A percentile compares a stretch with the other conserved stretches of the same genome.
These are phyloP conservation scores for Akanthomyces uredinophilus DNA, from an alignment of 2,329 filamentous ascomycete species.

Conservation along the genomic window DNA sequence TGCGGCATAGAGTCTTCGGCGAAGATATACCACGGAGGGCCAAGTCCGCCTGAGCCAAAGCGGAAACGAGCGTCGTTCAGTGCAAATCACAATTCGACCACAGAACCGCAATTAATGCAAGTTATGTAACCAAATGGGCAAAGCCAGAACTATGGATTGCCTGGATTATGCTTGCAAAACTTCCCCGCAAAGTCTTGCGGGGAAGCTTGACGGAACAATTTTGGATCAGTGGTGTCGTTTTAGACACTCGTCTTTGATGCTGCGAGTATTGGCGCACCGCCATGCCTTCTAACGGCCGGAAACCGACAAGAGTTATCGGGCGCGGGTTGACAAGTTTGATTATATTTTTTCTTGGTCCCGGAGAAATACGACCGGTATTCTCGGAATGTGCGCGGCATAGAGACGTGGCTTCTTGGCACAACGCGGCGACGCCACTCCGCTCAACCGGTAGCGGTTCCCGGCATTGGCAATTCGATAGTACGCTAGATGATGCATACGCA, in stretches of 20 bases:
- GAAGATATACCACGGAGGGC: no score
- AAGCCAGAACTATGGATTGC: no score
- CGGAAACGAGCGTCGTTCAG: no score
- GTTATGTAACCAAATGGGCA: no score
- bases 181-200: neutral
- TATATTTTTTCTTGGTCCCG: neutral
- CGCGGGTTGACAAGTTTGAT: no score
- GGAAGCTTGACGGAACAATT: neutral
- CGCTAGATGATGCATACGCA: neutral
- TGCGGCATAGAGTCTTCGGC: no score
- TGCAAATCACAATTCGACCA: no score
- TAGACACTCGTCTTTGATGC: neutral
- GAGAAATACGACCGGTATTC: neutral
- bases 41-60: no score
- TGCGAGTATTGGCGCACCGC: neutral
- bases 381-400: neutral
- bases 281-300: no score
- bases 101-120: no score
- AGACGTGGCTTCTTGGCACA: neutral
- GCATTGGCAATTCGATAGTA: neutral
- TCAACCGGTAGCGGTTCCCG: neutral
- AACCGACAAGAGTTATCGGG: no score
- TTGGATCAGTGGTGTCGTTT: no score
- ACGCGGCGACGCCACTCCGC: neutral
- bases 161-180: neutral